Percentiles rank a stretch among this genome's conserved stretches.
These are phyloP conservation scores for Phellopilus nigrolimitatus DNA, from an alignment of 1,284 basidiomycete species.

Conservation along the genomic window DNA sequence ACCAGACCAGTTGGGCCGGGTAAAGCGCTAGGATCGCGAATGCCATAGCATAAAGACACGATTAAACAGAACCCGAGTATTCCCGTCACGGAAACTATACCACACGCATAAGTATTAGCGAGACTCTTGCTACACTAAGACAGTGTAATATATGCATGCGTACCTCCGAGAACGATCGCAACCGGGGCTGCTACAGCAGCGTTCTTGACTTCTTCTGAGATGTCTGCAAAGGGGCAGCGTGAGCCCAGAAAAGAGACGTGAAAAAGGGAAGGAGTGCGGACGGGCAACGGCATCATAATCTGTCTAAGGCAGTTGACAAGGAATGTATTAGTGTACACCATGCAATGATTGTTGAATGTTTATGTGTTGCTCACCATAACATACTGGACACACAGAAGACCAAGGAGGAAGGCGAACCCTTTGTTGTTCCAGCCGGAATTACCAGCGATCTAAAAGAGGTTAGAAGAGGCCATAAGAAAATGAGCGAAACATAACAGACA, in stretches of 20 bases:
- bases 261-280: slow-evolving; percentile 3
- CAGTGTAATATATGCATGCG: no score
- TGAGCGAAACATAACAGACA: slow-evolving; percentile 16
- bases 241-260: no score
- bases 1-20: slow-evolving; percentile 23
- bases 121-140: slow-evolving; percentile 14
- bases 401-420: slow-evolving; percentile 23
- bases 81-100: slow-evolving; percentile 2
- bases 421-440: slow-evolving; percentile 23
- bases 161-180: slow-evolving; percentile 21
- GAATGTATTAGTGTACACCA: neutral
- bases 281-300: slow-evolving; percentile 24
- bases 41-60: slow-evolving; percentile 23
- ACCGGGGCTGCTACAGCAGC: slow-evolving; percentile 21
- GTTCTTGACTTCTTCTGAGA: slow-evolving; percentile 23
- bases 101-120: slow-evolving; percentile 6
- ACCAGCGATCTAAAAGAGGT: slow-evolving; percentile 23
- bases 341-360: neutral
- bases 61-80: slow-evolving; percentile 12
- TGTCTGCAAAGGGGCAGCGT: slow-evolving; percentile 9
- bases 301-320: slow-evolving; percentile 20
- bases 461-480: neutral
- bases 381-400: slow-evolving; percentile 24
- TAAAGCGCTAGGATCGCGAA: slow-evolving; percentile 20
- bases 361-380: slow-evolving; percentile 20